Evolutionary conservation across 257 asterid genomes (phyloP).

Genomic region (Marsdenia floribunda): DNA sequence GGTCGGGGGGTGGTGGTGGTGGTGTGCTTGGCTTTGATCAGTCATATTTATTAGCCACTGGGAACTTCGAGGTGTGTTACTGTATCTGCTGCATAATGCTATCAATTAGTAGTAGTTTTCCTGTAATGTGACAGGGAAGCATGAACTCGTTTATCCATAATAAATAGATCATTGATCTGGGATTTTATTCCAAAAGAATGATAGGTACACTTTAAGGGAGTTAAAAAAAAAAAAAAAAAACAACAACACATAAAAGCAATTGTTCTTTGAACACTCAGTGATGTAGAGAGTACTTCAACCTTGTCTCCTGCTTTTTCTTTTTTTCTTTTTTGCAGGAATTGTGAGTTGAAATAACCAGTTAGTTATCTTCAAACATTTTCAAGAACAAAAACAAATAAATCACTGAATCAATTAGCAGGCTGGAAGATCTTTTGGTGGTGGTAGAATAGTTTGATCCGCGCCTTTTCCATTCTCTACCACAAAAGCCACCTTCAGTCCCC

Average conservation of each 20-base stretch:
- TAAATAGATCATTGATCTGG: neutral
- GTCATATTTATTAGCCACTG: too few relatives aligned
- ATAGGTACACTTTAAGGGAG: neutral
- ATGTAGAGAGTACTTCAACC: neutral
- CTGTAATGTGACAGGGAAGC: neutral
- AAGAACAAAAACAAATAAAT: neutral
- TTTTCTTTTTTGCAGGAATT: constrained; percentile 1
- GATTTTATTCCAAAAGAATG: constrained; percentile 10
- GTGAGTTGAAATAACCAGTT: neutral
- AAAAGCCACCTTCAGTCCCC: constrained; percentile 88
- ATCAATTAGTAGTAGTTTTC: neutral
- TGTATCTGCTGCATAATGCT: neutral
- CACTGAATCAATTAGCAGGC: constrained; percentile 34
- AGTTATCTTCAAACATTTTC: neutral
- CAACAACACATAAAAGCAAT: neutral
- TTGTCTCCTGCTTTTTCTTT: constrained; percentile 4
- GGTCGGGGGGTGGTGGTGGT: too few relatives aligned
- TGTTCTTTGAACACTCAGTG: neutral
- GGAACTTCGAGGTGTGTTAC: too few relatives aligned
- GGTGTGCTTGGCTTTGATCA: too few relatives aligned
- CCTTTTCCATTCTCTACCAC: constrained; percentile 86
- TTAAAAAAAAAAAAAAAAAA: neutral
- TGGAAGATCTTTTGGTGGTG: constrained; percentile 87
- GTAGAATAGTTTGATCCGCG: constrained; percentile 50
- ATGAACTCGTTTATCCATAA: neutral